Evolutionary conservation across 768 basidiomycete genomes (phyloP), one percentile per base, ranked within the genome.

Genomic region (Leccinum obscurum): DNA sequence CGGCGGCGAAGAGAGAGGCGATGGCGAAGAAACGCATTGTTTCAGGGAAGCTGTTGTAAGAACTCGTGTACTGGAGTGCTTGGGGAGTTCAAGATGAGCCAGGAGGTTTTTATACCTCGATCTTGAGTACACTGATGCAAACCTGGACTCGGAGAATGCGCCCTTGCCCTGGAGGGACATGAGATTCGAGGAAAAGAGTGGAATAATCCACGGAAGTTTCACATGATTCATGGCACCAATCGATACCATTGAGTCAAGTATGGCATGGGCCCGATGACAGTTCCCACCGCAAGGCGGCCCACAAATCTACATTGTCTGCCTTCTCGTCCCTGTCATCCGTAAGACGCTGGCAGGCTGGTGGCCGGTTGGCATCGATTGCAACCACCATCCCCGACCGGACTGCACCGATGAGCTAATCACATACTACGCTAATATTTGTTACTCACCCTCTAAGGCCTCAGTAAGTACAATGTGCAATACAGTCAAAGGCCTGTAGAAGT

Each of bases 81-180:
- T 62, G 60, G n/a, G 56, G 26, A 1, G 20, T 50, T 52, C 44
- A 14, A 41, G 50, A 34, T 28, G 13, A 35, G 11, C 20, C n/a
- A 32, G 10, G 20, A 39, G 60, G 52, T 57, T 66, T 62, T 59
- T 60, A 60, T 66, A 66, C 48, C 54, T 59, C n/a, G 30, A 24
- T 28, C n/a, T 6, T 39, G 32, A 39, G 50, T 32, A 37, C 9
- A 13, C 20, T 52, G 20, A 54, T 10, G 3, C n/a, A 28, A 35
- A 52, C 44, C 5, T 46, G 10, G 20, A 30, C 24, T 30, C 8
- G 1, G 8, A 5, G 17, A 26, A 20, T 34, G 13, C 13, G 48
- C 28, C n/a, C 20, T 3, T 13, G n/a, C 17, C n/a, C 6, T 20
- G 30, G 54, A 58, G 26, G 5, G 24, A 59, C 51, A 26, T 46